Conservation (phyloP, 2,329 filamentous ascomycete species). For the Talaromyces funiculosus region DNA sequence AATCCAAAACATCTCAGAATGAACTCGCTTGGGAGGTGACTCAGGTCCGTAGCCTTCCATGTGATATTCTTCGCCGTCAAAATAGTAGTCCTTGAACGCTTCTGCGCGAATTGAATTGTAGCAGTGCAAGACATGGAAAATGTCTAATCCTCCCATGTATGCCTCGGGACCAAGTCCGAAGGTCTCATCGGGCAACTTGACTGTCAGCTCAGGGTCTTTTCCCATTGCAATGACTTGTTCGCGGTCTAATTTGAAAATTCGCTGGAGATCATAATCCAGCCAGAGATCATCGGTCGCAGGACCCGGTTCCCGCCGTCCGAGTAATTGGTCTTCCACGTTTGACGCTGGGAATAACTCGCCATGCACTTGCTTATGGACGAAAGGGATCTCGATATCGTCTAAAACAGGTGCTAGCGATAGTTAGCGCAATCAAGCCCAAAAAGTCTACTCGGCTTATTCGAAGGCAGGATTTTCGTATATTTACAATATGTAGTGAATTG, state of each 20-base stretch:
- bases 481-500: constrained; percentile 8
- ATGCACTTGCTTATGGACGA: constrained; percentile 17
- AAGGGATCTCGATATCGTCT: constrained; percentile 14
- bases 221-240: constrained; percentile 24
- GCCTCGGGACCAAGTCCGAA: constrained; percentile 28
- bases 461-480: neutral
- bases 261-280: constrained; percentile 26
- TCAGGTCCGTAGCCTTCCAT: constrained; percentile 12
- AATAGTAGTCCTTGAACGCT: constrained; percentile 17
- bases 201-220: constrained; percentile 26
- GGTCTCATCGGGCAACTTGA: constrained; percentile 17
- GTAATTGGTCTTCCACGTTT: constrained; percentile 15
- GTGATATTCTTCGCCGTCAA: constrained; percentile 11
- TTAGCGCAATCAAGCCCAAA: neutral
- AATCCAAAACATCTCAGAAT: constrained; percentile 15
- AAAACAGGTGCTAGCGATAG: constrained; percentile 14
- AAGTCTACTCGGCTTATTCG: neutral
- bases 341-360: constrained; percentile 23
- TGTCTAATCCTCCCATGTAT: constrained; percentile 32
- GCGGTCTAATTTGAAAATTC: constrained; percentile 19
- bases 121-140: constrained; percentile 38
- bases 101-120: constrained; percentile 30
- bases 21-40: constrained; percentile 16
- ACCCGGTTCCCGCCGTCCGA: constrained; percentile 27
- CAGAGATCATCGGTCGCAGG: constrained; percentile 24